Evolutionary conservation across 352 stramenopile genomes (phyloP), one percentile per base, ranked within the genome.

Genomic region (Globisporangium camurandrum): DNA sequence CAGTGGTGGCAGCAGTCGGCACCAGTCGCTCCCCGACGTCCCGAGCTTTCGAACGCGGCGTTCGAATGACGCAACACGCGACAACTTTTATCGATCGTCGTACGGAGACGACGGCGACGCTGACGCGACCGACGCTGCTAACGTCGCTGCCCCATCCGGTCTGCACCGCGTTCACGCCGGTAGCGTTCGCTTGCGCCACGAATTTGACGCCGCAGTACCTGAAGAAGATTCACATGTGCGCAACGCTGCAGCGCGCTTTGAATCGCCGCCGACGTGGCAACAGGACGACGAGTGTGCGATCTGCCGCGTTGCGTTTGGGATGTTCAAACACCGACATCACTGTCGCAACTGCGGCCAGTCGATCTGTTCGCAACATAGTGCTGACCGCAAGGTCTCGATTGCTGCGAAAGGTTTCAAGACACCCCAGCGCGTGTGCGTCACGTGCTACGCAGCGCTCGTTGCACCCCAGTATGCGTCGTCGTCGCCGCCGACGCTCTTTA

Each of bases 301-400:
- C 33, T 93, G 81, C 59, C 67, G 66, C 30, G 75, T 62, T 23
- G 83, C 60, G 34, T 93, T 93, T 46, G 72, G 71, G 37, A 86
- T 93, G 69, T 90, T 93, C 51, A 93, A 90, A 56, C 81, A 88
- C 49, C 80, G 80, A 3, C 80, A 92, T 55, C 80, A 92, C 62
- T 92, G 80, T 60, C 77, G 80, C 23, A 89, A 89, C 59, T 92
- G 80, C 46, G 80, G 80, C 24, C 84, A 88, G 38, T 88, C 74
- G 26, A 88, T 92, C 51, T 92, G 80, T 62, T 83, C 71, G 30
- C 73, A 87, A 34, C 81, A 93, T 56, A 89, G 75, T 50, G 77
- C 80, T 6, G 80, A 87, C 49, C 88, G 86, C 60, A 92, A 92
- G 54, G 69, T 89, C 38, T 48, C 61, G 14, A 86, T 92, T 62